phyloP scores from a whole-genome alignment of 2,329 filamentous ascomycete genomes.

The Microcyclosporella mali region DNA sequence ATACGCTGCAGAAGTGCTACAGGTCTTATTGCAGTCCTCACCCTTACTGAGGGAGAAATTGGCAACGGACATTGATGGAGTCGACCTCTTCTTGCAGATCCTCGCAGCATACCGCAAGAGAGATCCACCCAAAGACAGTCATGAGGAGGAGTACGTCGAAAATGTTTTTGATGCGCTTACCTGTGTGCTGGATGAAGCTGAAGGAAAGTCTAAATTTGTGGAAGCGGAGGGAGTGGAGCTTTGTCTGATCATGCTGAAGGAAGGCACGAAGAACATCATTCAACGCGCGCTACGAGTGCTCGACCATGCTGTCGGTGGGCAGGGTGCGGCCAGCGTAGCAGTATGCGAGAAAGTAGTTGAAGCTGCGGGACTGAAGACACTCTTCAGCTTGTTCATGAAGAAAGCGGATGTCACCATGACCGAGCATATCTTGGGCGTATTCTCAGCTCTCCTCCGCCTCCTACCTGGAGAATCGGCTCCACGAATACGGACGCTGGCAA shows the following conservation, averaged over 20 bases:
- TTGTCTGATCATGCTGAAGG: slow-evolving; percentile 82
- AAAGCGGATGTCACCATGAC: slow-evolving; percentile 60
- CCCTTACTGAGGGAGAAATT: slow-evolving; percentile 58
- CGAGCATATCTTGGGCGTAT: slow-evolving; percentile 79
- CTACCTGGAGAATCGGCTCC: slow-evolving; percentile 71
- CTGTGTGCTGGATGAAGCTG: slow-evolving; percentile 67
- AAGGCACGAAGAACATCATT: slow-evolving; percentile 78
- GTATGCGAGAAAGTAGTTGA: slow-evolving; percentile 75
- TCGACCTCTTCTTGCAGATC: slow-evolving; percentile 75
- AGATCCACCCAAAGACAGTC: slow-evolving; percentile 76
- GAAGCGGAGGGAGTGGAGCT: slow-evolving; percentile 90
- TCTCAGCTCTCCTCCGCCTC: slow-evolving; percentile 72
- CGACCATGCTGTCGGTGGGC: slow-evolving; percentile 69
- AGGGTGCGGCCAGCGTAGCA: slow-evolving; percentile 37
- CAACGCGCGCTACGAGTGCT: slow-evolving; percentile 70
- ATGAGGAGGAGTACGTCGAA: slow-evolving; percentile 92
- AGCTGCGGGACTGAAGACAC: slow-evolving; percentile 72
- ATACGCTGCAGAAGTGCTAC: slow-evolving; percentile 85
- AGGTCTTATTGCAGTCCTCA: slow-evolving; percentile 77
- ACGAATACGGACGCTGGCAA: slow-evolving; percentile 78
- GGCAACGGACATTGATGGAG: slow-evolving; percentile 52
- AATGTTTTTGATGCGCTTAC: slow-evolving; percentile 85
- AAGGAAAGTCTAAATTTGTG: slow-evolving; percentile 74
- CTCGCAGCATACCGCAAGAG: slow-evolving; percentile 77
- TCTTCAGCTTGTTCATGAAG: slow-evolving; percentile 87